These are phyloP conservation scores for Asterionellopsis glacialis DNA, from an alignment of 108 stramenopile genomes.

Conservation along the genomic window DNA sequence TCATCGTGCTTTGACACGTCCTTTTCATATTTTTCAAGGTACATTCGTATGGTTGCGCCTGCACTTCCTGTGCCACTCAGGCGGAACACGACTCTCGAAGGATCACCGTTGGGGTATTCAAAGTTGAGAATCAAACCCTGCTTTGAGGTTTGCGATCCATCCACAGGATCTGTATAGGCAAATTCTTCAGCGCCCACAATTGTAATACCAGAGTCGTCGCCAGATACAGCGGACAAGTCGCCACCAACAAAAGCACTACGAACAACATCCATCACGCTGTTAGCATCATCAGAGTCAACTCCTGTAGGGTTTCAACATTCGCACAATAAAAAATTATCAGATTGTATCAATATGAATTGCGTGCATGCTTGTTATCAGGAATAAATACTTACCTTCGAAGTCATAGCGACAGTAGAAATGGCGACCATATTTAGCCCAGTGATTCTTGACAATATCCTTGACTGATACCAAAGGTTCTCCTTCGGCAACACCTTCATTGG, in stretches of 20 bases:
- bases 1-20: constrained; percentile 58
- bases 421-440: constrained; percentile 96
- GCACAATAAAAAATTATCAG: neutral
- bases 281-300: constrained; percentile 82
- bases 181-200: constrained; percentile 65
- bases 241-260: constrained; percentile 59
- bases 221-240: constrained; percentile 29
- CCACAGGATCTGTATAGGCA: constrained; percentile 95
- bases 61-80: constrained; percentile 93
- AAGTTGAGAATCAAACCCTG: constrained; percentile 94
- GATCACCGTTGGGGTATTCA: constrained; percentile 71
- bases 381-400: constrained; percentile 84
- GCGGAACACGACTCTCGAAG: constrained; percentile 93
- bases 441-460: constrained; percentile 83
- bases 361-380: neutral
- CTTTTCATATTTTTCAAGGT: constrained; percentile 92
- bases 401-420: constrained; percentile 99
- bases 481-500: constrained; percentile 64
- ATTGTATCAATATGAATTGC: neutral
- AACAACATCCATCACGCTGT: constrained; percentile 85
- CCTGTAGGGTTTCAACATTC: constrained; percentile 13
- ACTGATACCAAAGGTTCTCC: constrained; percentile 73
- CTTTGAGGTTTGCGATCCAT: constrained; percentile 77
- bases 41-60: constrained; percentile 99
- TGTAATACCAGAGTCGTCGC: constrained; percentile 56